Evolutionary conservation across 768 basidiomycete genomes (phyloP), one percentile per base, ranked within the genome.

Genomic region (Nidularia pulvinata): DNA sequence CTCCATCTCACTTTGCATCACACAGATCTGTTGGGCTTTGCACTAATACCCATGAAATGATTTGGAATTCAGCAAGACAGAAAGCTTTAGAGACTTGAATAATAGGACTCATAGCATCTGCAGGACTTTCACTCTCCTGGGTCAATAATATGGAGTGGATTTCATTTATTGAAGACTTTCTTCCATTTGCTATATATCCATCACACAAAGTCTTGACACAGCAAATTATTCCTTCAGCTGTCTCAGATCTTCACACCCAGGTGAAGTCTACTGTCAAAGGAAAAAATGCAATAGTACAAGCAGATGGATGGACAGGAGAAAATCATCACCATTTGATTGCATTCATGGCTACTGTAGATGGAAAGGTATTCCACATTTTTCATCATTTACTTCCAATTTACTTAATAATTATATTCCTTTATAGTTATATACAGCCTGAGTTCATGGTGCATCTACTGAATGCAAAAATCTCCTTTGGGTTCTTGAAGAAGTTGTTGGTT

Each of bases 101-200:
- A 43, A 58, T 56, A 5, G 22, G 57, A 6, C 33, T 74, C 1
- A 74, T 69, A 35, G 69, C 69, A 9, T 65, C 71, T 10, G 64
- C 62, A 34, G 66, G 65, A 0, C 59, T 75, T 14, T 59, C 73
- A 10, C 60, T 76, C 0, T 61, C 60, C 3, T 77, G 71, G 71
- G 66, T 74, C 13, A 65, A 70, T n/a, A 73, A 74, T 57, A 64
- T 65, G 1, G 69, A 70, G 33, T 70, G 61, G 50, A 51, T 71
- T 48, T 30, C 43, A 2, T 61, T 76, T 46, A 64, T 61, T 44
- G 54, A 66, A 14, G 57, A 61, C 2, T 73, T 73, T 51, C 45
- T 74, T 14, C 70, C 71, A 7, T 34, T 16, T 2, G 71, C 67
- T 4, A 59, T 53, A 46, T 46, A 55, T 13, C 64, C 64, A 0